A percentile compares a stretch with the other conserved stretches of the same genome.
These are phyloP conservation scores for Xylaria venustula DNA, from an alignment of 495 filamentous ascomycete genomes.

Conservation along the genomic window DNA sequence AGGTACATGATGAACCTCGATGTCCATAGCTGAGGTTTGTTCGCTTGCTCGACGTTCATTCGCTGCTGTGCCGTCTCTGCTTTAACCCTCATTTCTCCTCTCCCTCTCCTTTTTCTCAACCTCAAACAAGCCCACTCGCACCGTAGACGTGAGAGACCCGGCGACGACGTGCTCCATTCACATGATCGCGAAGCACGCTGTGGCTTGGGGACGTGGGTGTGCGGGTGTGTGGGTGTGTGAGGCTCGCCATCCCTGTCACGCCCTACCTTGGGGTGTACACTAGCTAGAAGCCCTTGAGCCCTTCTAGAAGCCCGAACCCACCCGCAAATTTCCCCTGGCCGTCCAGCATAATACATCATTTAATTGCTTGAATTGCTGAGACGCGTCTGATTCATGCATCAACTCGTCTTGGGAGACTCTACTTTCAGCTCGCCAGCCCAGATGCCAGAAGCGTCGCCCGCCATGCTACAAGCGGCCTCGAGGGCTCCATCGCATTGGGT, in stretches of 20 bases:
- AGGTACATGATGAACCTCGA: no score
- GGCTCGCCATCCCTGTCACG: conserved; percentile 23
- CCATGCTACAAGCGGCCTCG: conserved; percentile 27
- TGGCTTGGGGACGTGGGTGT: conserved; percentile 13
- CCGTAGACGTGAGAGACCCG: background rate
- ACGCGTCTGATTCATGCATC: conserved; percentile 49
- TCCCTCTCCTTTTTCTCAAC: background rate
- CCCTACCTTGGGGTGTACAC: no score
- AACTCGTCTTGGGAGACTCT: conserved; percentile 26
- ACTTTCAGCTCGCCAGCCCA: conserved; percentile 20
- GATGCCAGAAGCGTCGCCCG: conserved; percentile 27
- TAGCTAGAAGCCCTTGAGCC: conserved; percentile 42
- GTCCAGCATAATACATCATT: conserved; percentile 46
- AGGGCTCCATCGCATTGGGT: conserved; percentile 42
- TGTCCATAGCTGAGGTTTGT: no score
- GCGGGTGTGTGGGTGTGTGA: conserved; percentile 16
- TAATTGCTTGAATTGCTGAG: conserved; percentile 51
- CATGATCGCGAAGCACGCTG: conserved; percentile 13
- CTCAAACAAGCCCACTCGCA: background rate
- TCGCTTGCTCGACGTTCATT: background rate
- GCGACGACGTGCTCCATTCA: conserved; percentile 5
- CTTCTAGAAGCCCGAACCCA: conserved; percentile 48
- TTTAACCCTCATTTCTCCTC: conserved; percentile 1
- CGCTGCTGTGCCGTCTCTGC: conserved; percentile 13
- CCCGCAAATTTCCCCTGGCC: conserved; percentile 30